A percentile compares a stretch with the other conserved stretches of the same genome.
Evolutionary conservation across 1,284 basidiomycete genomes (phyloP).

Genomic region (Microbotryum scabiosae): DNA sequence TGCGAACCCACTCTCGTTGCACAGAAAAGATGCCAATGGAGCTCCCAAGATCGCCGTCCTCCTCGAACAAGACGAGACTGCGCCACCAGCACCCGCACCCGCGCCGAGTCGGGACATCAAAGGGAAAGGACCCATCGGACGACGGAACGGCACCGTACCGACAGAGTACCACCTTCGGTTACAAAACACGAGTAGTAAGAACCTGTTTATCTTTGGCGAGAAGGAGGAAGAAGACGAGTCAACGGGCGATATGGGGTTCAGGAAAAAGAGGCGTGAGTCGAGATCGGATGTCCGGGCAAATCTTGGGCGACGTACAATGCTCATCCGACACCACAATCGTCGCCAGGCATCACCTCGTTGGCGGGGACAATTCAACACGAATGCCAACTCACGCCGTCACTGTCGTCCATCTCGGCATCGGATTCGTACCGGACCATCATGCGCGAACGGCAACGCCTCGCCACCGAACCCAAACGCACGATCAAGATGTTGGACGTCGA

Average conservation of each 20-base stretch:
- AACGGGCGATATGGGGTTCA: constrained; percentile 21
- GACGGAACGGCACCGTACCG: constrained; percentile 20
- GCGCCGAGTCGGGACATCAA: constrained; percentile 10
- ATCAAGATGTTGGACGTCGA: constrained; percentile 40
- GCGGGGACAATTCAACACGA: constrained; percentile 36
- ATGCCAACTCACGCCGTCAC: constrained; percentile 33
- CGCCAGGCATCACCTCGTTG: constrained; percentile 28
- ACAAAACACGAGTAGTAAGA: constrained; percentile 34
- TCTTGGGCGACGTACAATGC: not conserved
- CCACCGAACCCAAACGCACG: constrained; percentile 39
- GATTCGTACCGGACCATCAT: constrained; percentile 42
- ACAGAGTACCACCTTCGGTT: constrained; percentile 34
- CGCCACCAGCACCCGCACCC: not conserved
- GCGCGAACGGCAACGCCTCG: constrained; percentile 39
- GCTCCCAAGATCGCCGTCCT: constrained; percentile 30
- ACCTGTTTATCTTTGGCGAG: constrained; percentile 36
- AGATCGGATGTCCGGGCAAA: not conserved
- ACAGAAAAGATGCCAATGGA: constrained; percentile 16
- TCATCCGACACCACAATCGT: not conserved
- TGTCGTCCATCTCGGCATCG: constrained; percentile 31
- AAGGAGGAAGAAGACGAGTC: constrained; percentile 32
- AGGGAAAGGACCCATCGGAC: constrained; percentile 8
- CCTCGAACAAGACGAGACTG: constrained; percentile 11
- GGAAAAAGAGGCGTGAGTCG: constrained; percentile 30
- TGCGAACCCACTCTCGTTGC: not conserved